Base-by-base conservation (phyloP, 2,329 filamentous ascomycete species). In the Xylaria sp. region DNA sequence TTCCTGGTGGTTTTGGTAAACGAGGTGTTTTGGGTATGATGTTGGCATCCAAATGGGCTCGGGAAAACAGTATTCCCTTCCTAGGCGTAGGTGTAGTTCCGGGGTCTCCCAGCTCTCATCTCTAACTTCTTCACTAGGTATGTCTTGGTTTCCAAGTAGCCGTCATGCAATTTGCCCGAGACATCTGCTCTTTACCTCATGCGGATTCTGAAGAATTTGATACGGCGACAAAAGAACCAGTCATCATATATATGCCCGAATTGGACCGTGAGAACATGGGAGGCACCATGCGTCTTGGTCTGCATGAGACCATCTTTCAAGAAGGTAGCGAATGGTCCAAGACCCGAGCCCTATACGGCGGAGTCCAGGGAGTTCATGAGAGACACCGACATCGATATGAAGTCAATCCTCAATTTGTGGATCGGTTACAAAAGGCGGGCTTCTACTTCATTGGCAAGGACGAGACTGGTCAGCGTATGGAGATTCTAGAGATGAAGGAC, bases 201-300 rank as follows among this genome's bases (percentile, higher is more conserved):
- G 88, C 87, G 33, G 85, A 83, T 3, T 87, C 85, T 9, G 88
- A 89, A 73, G 88, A 90, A 76, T 83, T 90, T 39, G 74, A 83
- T 55, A 79, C 85, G 28, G 77, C 83, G 2, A 87, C 90, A n/a
- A 83, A 89, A 57, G 85, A 94, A 77, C 89, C 88, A 31, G 88
- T 93, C 33, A 89, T 99, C 73, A 88, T 98, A 74, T 95, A 92
- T 82, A 99, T 98, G 96, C 95, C 95, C 1, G 95, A 98, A 76
- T 80, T 81, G 70, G 79, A 78, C 28, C 58, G 69, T n/a, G 61
- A 90, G 78, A 86, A 85, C n/a, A 90, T 91, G 80, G 94, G 94
- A 63, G 94, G 92, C 23, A 97, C 93, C 0, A 97, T 97, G 94
- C 88, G 94, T 69, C 88, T 97, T 1, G 94, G 94, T 67, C 86